These are phyloP conservation scores for Flaveria brownii DNA, from an alignment of 129 eudicot genomes.

Conservation along the genomic window DNA sequence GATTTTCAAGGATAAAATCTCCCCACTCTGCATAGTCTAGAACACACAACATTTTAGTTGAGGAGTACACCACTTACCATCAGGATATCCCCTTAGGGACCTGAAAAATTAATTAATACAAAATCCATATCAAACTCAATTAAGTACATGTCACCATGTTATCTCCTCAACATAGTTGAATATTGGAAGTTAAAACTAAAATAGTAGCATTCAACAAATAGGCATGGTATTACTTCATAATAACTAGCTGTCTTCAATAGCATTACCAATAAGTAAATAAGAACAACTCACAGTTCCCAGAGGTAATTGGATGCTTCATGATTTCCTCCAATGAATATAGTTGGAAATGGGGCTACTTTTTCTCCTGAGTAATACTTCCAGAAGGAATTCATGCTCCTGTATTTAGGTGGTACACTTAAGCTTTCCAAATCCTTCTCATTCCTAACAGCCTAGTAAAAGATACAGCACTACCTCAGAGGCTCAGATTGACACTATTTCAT, in stretches of 20 bases:
- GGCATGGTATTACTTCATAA: neutral
- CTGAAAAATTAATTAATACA: neutral
- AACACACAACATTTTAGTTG: no score
- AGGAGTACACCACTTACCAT: no score
- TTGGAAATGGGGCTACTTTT: constrained; percentile 84
- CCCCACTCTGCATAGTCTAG: no score
- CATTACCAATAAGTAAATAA: neutral
- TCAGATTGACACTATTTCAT: constrained; percentile 11
- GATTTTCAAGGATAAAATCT: no score
- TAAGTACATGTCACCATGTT: neutral
- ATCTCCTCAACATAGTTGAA: neutral
- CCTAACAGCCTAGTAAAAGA: constrained; percentile 75
- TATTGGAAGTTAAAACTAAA: neutral
- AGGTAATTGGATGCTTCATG: constrained; percentile 98
- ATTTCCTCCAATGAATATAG: constrained; percentile 94
- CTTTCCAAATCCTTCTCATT: constrained; percentile 81
- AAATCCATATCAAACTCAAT: constrained; percentile 3
- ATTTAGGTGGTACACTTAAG: constrained; percentile 70
- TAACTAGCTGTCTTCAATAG: constrained; percentile 6
- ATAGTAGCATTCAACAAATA: neutral
- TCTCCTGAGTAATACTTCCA: constrained; percentile 96
- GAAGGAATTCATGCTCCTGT: constrained; percentile 73
- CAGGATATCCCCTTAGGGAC: no score
- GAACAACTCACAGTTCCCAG: constrained; percentile 80
- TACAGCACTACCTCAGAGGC: neutral